A percentile compares a stretch with the other conserved stretches of the same genome.
Conservation (phyloP, 176 grass and related monocot genomes). For the Melocanna baccifera region DNA sequence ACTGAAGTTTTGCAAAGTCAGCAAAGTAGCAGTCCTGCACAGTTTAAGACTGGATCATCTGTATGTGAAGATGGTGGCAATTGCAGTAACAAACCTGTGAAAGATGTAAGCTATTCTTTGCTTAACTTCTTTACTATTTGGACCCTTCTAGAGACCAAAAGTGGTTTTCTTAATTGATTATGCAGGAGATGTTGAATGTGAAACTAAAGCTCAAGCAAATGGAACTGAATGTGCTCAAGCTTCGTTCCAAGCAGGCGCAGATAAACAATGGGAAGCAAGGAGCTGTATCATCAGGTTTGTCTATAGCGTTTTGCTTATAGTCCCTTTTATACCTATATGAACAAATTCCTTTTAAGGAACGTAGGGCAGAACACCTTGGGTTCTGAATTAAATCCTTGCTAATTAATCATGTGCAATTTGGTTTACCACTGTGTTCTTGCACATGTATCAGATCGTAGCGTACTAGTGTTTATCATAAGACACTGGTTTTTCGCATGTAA, state of each 20-base stretch:
- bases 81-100: conserved; percentile 42
- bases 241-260: conserved; percentile 50
- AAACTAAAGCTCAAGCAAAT: conserved; percentile 64
- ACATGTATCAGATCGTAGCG: neutral
- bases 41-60: conserved; percentile 39
- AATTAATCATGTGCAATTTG: neutral
- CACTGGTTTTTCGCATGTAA: neutral
- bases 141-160: neutral
- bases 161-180: conserved; percentile 5
- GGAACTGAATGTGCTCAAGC: conserved; percentile 56
- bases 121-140: neutral
- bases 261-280: conserved; percentile 47
- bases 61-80: conserved; percentile 30
- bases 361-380: conserved; percentile 2
- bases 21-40: conserved; percentile 31
- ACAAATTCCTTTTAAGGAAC: neutral
- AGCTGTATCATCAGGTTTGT: conserved; percentile 47
- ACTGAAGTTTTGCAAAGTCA: conserved; percentile 20
- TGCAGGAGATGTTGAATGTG: conserved; percentile 63
- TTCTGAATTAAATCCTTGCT: neutral
- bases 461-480: neutral
- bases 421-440: neutral
- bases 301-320: neutral
- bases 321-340: conserved; percentile 7
- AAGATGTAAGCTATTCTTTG: conserved; percentile 38